A percentile compares a stretch with the other conserved stretches of the same genome.
These are phyloP conservation scores for Lycium barbarum DNA, from an alignment of 257 asterid genomes.

Conservation along the genomic window DNA sequence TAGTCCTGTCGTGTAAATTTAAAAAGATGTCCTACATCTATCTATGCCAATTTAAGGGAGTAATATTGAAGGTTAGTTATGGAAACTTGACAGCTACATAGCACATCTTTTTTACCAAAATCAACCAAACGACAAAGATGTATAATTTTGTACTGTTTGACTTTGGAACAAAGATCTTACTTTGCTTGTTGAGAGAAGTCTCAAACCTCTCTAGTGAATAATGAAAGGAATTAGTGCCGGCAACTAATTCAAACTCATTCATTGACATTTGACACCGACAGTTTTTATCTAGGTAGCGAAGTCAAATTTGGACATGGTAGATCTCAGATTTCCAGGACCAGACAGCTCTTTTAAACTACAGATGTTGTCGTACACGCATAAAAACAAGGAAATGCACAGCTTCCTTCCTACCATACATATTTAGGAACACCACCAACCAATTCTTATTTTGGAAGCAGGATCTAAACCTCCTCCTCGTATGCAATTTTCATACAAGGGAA, in stretches of 20 bases:
- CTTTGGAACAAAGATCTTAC: too few relatives aligned
- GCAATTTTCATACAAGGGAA: not conserved
- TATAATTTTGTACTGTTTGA: too few relatives aligned
- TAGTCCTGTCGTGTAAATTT: not conserved
- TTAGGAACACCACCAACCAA: not conserved
- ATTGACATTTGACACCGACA: too few relatives aligned
- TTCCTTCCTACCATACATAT: not conserved
- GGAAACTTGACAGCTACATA: not conserved
- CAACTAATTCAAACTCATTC: too few relatives aligned
- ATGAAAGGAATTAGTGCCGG: too few relatives aligned
- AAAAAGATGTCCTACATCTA: not conserved
- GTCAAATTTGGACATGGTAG: too few relatives aligned
- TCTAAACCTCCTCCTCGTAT: not conserved
- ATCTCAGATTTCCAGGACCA: too few relatives aligned
- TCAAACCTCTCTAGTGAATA: not conserved
- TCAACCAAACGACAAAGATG: not conserved
- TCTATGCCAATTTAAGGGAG: not conserved
- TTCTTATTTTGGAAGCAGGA: not conserved
- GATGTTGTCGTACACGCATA: not conserved
- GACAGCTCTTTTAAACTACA: too few relatives aligned
- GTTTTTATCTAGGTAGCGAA: too few relatives aligned
- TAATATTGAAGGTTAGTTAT: not conserved
- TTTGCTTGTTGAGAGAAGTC: too few relatives aligned
- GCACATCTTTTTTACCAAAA: not conserved
- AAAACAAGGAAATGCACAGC: not conserved